Evolutionary conservation across 2,329 filamentous ascomycete genomes (phyloP), one percentile per base, ranked within the genome.

Genomic region (Scopulariopsis brevicaulis): DNA sequence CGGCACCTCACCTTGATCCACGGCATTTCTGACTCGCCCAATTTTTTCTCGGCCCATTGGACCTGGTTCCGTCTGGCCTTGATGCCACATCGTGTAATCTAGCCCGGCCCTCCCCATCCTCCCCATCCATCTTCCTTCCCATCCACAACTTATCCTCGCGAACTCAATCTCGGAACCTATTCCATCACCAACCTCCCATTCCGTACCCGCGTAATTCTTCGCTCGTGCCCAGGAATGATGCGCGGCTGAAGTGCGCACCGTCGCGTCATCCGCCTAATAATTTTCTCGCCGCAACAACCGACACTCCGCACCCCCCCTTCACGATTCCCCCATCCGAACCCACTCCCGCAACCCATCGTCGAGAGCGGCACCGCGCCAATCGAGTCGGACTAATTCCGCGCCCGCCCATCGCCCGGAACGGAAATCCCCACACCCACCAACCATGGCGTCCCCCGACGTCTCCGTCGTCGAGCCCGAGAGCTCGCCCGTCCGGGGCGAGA

Each of bases 391-490:
- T 20, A 50, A 50, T 50, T 14, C 22, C 18, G 46, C 46, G 46
- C n/a, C 20, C n/a, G 20, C 8, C 37, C 37, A 22, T 50, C 46
- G 46, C 20, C 6, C 18, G 20, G 24, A 50, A 22, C n/a, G 11
- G 22, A 20, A 25, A 53, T 50, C 57, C 51, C 63, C 28, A 32
- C 28, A 32, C 28, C 28, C 28, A 32, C 28, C 28, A 32, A 63
- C 56, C 54, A 74, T 74, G 72, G 69, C 70, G 63, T 68, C 59
- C 68, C 67, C 59, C n/a, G 71, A 69, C 60, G 72, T 73, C 63
- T 78, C 76, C 54, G 77, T 79, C 58, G 65, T 70, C 37, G 77
- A 79, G 59, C 66, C 68, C 1, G 71, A 72, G 24, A 78, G 75
- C 64, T 80, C 77, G 10, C 77, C 77, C 24, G 68, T 63, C 25